A percentile compares a stretch with the other conserved stretches of the same genome.
Evolutionary conservation across 1,284 basidiomycete species (phyloP).

Genomic region (Retiboletus fuscus): DNA sequence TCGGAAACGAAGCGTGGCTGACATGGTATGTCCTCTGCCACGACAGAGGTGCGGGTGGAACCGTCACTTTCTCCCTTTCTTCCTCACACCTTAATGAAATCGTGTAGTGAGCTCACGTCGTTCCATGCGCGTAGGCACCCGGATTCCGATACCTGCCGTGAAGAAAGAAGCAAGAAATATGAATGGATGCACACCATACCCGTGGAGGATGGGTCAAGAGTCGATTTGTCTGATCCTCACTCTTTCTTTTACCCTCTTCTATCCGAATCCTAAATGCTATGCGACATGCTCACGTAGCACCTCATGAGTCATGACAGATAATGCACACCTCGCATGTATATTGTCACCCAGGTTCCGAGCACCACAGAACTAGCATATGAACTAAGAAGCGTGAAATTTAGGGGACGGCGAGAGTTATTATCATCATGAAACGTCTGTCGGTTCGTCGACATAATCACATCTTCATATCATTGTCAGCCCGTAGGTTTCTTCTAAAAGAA

Average conservation of each 20-base stretch:
- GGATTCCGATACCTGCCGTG: constrained; percentile 13
- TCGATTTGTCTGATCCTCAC: background rate
- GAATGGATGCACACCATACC: background rate
- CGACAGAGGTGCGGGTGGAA: background rate
- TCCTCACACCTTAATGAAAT: background rate
- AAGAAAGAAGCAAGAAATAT: background rate
- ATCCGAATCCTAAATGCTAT: too few species aligned
- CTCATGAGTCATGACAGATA: background rate
- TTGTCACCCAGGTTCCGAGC: background rate
- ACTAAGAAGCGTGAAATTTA: background rate
- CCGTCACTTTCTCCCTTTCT: background rate
- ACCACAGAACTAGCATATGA: background rate
- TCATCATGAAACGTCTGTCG: background rate
- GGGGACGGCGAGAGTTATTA: background rate
- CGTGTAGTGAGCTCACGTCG: background rate
- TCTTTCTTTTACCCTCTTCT: background rate
- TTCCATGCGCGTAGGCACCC: constrained; percentile 2
- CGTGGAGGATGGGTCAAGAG: background rate
- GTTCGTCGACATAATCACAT: constrained; percentile 6
- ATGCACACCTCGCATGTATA: too few species aligned
- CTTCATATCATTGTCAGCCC: constrained; percentile 16
- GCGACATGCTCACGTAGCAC: too few species aligned
- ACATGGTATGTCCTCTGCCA: constrained; percentile 3
- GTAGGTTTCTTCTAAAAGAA: background rate
- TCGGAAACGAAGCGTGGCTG: constrained; percentile 75